A percentile compares a stretch with the other conserved stretches of the same genome.
These are phyloP conservation scores for Strobilomyces dryophilus DNA, from an alignment of 768 basidiomycete genomes.

Conservation along the genomic window DNA sequence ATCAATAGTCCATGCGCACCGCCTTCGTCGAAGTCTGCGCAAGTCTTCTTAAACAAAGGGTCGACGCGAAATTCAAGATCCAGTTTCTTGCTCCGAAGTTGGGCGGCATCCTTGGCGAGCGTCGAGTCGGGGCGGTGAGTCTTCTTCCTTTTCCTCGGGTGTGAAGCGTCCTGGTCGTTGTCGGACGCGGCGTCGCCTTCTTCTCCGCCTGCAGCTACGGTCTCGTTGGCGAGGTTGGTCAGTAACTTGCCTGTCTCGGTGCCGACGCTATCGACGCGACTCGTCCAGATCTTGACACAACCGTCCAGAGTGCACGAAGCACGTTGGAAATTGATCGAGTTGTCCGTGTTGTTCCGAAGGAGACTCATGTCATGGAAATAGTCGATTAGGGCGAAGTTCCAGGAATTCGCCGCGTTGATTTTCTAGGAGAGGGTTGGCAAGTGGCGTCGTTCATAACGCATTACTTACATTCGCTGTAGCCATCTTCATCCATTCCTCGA, in stretches of 20 bases:
- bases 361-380: slow-evolving; percentile 99
- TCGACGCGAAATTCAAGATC: slow-evolving; percentile 97
- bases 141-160: slow-evolving; percentile 58
- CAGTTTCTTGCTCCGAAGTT: slow-evolving; percentile 85
- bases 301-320: slow-evolving; percentile 97
- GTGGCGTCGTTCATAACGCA: neutral
- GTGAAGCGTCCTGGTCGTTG: slow-evolving; percentile 58
- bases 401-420: slow-evolving; percentile 97
- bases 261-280: slow-evolving; percentile 93
- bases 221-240: slow-evolving; percentile 76
- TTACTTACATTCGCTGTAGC: slow-evolving; percentile 90
- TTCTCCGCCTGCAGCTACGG: slow-evolving; percentile 52
- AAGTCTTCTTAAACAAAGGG: slow-evolving; percentile 96
- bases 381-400: slow-evolving; percentile 97
- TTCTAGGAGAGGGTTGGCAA: slow-evolving; percentile 53
- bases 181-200: slow-evolving; percentile 56
- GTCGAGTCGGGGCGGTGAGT: slow-evolving; percentile 73
- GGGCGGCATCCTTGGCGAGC: slow-evolving; percentile 79
- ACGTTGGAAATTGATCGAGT: slow-evolving; percentile 98
- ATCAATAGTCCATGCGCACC: slow-evolving; percentile 93
- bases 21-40: slow-evolving; percentile 97
- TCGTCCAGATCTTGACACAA: slow-evolving; percentile 99
- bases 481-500: slow-evolving; percentile 99
- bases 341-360: slow-evolving; percentile 86
- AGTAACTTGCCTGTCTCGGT: slow-evolving; percentile 95